These are phyloP conservation scores for Exutisphaerella laricina DNA, from an alignment of 2,329 filamentous ascomycete species.

Conservation along the genomic window DNA sequence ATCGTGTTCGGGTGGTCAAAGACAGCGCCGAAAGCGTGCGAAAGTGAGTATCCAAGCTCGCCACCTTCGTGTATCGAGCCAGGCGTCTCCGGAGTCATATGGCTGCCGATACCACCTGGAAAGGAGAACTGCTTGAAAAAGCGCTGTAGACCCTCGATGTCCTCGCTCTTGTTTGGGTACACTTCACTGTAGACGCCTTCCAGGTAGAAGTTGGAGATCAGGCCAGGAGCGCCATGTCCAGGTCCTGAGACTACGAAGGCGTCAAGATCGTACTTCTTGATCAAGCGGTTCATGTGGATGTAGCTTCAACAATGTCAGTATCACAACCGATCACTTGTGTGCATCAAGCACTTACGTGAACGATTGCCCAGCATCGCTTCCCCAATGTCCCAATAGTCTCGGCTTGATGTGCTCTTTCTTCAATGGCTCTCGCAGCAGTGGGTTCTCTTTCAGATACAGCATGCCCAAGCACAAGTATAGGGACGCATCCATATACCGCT, in stretches of 20 bases:
- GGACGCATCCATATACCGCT: slow-evolving; percentile 68
- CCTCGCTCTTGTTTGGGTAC: slow-evolving; percentile 66
- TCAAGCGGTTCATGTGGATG: slow-evolving; percentile 75
- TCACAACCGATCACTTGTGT: no score
- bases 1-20: slow-evolving; percentile 72
- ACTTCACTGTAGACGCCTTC: slow-evolving; percentile 74
- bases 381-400: slow-evolving; percentile 71
- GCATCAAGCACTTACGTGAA: slow-evolving; percentile 60
- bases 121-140: slow-evolving; percentile 85
- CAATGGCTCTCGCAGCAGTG: slow-evolving; percentile 64
- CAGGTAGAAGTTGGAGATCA: slow-evolving; percentile 70
- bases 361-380: slow-evolving; percentile 72
- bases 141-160: slow-evolving; percentile 61
- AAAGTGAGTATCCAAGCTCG: slow-evolving; percentile 75
- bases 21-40: slow-evolving; percentile 71
- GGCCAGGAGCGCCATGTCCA: slow-evolving; percentile 70
- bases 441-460: slow-evolving; percentile 72
- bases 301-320: slow-evolving; percentile 38
- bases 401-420: slow-evolving; percentile 66
- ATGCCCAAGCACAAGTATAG: slow-evolving; percentile 72
- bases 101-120: slow-evolving; percentile 58
- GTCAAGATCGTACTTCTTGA: slow-evolving; percentile 68
- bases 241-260: slow-evolving; percentile 69
- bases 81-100: slow-evolving; percentile 57
- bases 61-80: slow-evolving; percentile 70